Evolutionary conservation across 352 stramenopile species (phyloP), one percentile per base, ranked within the genome.

Genomic region (Pythium aphanidermatum): DNA sequence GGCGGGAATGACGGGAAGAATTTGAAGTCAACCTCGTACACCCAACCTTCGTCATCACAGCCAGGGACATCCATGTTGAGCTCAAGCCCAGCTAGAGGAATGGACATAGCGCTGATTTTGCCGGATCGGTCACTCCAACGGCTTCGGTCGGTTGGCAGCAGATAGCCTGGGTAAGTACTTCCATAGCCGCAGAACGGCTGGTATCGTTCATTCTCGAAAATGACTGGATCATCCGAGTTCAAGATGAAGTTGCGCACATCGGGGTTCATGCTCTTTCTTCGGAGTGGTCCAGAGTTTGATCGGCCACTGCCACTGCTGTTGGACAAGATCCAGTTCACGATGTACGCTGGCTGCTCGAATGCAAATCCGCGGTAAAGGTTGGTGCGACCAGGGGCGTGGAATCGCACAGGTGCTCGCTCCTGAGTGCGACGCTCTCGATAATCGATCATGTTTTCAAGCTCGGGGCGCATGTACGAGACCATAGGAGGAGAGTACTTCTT

Each of bases 121-220:
- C 82, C 82, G 5, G 75, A 88, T 9, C 79, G 75, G 58, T 94
- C 74, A 27, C 82, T 94, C 82, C 82, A 94, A 17, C 81, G 79
- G 27, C 72, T 81, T 26, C 82, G 77, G 37, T 94, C 82, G 6
- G 78, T 91, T 5, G 79, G 74, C 20, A 94, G 53, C 28, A 94
- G 35, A 47, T 91, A 87, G 4, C 78, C 81, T 9, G 80, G 80
- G 55, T 86, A 92, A 2, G 80, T 85, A 44, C 72, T 87, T 24
- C 82, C 82, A 38, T 83, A 94, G 19, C 82, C 82, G 32, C 71
- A 81, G 51, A 94, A 94, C 3, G 78, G 79, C 45, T 91, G 80
- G 52, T 91, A 94, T 7, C 82, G 74, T 55, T 94, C 65, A 45
- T 94, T 94, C 60, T 94, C 82, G 30, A 87, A 94, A 16, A 94